phyloP scores from a whole-genome alignment of 805 yeast genomes.

The Vanderwaltozyma tropicalis region DNA sequence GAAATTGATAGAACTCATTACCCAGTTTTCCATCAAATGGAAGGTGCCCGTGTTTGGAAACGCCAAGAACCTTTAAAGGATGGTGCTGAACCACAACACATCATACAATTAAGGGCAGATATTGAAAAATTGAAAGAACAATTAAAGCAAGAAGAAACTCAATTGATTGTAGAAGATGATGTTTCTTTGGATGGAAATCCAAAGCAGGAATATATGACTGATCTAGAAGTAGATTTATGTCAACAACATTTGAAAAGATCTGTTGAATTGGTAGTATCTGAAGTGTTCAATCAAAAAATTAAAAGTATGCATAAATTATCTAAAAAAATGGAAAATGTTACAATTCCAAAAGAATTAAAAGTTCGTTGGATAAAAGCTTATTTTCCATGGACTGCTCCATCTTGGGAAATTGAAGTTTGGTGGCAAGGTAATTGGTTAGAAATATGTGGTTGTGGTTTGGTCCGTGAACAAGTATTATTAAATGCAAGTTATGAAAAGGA shows the following conservation, averaged over 20 bases:
- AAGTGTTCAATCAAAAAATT: constrained; percentile 49
- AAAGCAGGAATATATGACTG: constrained; percentile 67
- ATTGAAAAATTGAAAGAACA: constrained; percentile 51
- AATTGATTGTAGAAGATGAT: constrained; percentile 73
- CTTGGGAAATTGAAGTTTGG: constrained; percentile 97
- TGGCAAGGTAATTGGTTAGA: constrained; percentile 99
- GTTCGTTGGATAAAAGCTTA: constrained; percentile 92
- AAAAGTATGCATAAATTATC: constrained; percentile 29
- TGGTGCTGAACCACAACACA: constrained; percentile 20
- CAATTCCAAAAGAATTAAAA: constrained; percentile 47
- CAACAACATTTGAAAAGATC: constrained; percentile 77
- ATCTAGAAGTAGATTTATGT: constrained; percentile 55
- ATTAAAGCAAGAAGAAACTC: constrained; percentile 22
- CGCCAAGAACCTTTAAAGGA: constrained; percentile 31
- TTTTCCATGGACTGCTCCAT: constrained; percentile 98
- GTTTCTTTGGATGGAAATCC: constrained; percentile 55
- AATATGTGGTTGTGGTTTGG: constrained; percentile 92
- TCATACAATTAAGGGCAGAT: constrained; percentile 43
- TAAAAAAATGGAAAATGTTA: constrained; percentile 40
- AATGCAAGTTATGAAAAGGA: constrained; percentile 53
- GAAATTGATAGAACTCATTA: constrained; percentile 93
- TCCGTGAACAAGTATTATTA: constrained; percentile 62
- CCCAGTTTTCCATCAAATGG: constrained; percentile 97
- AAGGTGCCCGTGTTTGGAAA: constrained; percentile 86
- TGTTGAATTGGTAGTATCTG: constrained; percentile 69